phyloP scores from a whole-genome alignment of 2,329 filamentous ascomycete species.

The Monosporascus cannonballus region DNA sequence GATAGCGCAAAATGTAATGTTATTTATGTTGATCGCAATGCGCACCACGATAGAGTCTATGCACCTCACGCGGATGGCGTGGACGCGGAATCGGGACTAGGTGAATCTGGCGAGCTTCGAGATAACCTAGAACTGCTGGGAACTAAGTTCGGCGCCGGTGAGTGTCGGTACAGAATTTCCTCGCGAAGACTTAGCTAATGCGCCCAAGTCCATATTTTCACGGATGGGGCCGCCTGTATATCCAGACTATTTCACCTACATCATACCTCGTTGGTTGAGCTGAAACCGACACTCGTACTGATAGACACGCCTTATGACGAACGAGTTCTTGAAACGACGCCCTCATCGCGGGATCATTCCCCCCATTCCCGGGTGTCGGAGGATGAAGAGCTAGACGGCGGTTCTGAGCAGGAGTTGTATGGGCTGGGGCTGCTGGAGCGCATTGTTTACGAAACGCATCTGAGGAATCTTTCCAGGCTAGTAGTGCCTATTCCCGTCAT shows the following conservation, averaged over 20 bases:
- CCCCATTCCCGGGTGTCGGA: slow-evolving; percentile 33
- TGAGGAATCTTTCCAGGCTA: slow-evolving; percentile 50
- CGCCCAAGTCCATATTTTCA: slow-evolving; percentile 46
- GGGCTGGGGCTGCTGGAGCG: slow-evolving; percentile 49
- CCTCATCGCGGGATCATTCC: slow-evolving; percentile 36
- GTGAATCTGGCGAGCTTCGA: slow-evolving; percentile 30
- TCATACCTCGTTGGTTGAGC: slow-evolving; percentile 43
- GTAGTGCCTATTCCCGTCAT: slow-evolving; percentile 52
- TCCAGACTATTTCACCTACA: slow-evolving; percentile 47
- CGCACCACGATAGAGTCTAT: slow-evolving; percentile 41
- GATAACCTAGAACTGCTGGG: slow-evolving; percentile 43
- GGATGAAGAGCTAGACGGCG: slow-evolving; percentile 33
- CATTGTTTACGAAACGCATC: slow-evolving; percentile 51
- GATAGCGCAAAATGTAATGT: slow-evolving; percentile 52
- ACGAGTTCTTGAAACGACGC: slow-evolving; percentile 29
- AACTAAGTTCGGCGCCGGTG: slow-evolving; percentile 51
- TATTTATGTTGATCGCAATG: slow-evolving; percentile 53
- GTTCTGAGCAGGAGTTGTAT: slow-evolving; percentile 44
- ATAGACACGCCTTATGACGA: slow-evolving; percentile 51
- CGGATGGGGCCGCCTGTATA: slow-evolving; percentile 47
- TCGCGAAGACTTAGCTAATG: slow-evolving; percentile 2
- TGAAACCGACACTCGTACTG: slow-evolving; percentile 51
- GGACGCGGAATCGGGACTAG: slow-evolving; percentile 30
- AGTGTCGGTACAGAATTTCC: slow-evolving; percentile 12
- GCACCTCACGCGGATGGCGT: slow-evolving; percentile 15